Base-by-base conservation (phyloP, 169 alveolate genomes). In the Eimeria brunetti region DNA sequence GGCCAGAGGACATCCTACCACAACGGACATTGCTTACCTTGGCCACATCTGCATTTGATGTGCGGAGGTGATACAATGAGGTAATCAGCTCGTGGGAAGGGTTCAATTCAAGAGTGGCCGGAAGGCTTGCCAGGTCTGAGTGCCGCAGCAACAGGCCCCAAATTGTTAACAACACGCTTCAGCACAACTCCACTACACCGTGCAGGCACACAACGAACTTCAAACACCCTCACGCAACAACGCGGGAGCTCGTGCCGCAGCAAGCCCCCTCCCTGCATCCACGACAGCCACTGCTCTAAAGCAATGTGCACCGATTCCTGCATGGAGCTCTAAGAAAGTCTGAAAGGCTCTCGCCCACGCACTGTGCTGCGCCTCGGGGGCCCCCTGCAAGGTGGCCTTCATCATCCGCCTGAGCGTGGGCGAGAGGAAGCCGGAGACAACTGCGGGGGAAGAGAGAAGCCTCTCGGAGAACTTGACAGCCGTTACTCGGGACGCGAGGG, bases 401-500 rank as follows among this genome's bases (percentile, higher is more conserved):
- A 91, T 91, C 95, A 91, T 91, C 53, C 73, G 67, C 95, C 98
- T 94, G 81, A 97, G 92, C 12, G 98, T 97, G n/a, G 98, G 95
- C 14, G 98, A 97, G 62, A 97, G 96, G 93, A 97, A 97, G 41
- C 98, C 98, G 12, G 98, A 97, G 91, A 98, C 98, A 16, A 98
- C 98, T 5, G 99, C 99, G 14, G 99, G 99, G 7, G 98, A 97
- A 94, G 95, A 96, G 81, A 97, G 97, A 71, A 98, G 97, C 11
- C 99, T 97, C 46, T 97, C 98, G 53, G 98, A 97, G 95, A 98
- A 98, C 97, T 98, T 98, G 51, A 98, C 98, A 62, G 96, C 97
- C 41, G 97, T 95, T 53, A 98, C 98, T 88, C 97, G 95, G 51
- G 95, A 38, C 1, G 97, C 98, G 81, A 97, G 94, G 14, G 96